phyloP scores from a whole-genome alignment of 257 asterid species.

The Przewalskia tangutica region DNA sequence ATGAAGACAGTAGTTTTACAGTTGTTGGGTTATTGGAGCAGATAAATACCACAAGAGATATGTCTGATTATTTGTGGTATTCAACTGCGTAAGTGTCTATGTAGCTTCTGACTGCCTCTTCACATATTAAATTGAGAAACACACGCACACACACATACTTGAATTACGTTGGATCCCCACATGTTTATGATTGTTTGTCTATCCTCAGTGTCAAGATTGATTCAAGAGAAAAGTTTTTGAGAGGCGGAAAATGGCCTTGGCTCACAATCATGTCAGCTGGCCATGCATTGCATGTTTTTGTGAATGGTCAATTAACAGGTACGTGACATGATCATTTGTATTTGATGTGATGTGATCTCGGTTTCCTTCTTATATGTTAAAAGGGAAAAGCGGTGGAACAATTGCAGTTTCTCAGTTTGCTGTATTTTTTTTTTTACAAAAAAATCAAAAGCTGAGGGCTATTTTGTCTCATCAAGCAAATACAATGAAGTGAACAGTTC shows the following conservation, averaged over 20 bases:
- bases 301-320: slow-evolving; percentile 89
- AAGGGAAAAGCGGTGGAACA: too few relatives aligned
- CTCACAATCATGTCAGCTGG: slow-evolving; percentile 91
- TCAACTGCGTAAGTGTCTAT: slow-evolving; percentile 70
- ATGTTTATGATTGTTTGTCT: background rate
- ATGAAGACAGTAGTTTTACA: slow-evolving; percentile 44
- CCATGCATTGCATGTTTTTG: slow-evolving; percentile 91
- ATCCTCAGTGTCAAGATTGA: slow-evolving; percentile 62
- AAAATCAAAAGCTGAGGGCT: background rate
- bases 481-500: background rate
- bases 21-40: slow-evolving; percentile 80
- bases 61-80: slow-evolving; percentile 90
- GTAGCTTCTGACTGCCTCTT: background rate
- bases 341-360: background rate
- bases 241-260: slow-evolving; percentile 69
- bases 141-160: background rate
- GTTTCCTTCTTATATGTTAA: background rate
- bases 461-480: background rate
- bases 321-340: background rate
- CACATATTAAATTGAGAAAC: background rate
- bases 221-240: slow-evolving; percentile 50
- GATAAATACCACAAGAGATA: slow-evolving; percentile 83
- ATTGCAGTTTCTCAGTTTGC: too few relatives aligned
- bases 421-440: too few relatives aligned
- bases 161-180: background rate